These are phyloP conservation scores for Cadophora sp. DNA, from an alignment of 2,329 filamentous ascomycete species.

Conservation along the genomic window DNA sequence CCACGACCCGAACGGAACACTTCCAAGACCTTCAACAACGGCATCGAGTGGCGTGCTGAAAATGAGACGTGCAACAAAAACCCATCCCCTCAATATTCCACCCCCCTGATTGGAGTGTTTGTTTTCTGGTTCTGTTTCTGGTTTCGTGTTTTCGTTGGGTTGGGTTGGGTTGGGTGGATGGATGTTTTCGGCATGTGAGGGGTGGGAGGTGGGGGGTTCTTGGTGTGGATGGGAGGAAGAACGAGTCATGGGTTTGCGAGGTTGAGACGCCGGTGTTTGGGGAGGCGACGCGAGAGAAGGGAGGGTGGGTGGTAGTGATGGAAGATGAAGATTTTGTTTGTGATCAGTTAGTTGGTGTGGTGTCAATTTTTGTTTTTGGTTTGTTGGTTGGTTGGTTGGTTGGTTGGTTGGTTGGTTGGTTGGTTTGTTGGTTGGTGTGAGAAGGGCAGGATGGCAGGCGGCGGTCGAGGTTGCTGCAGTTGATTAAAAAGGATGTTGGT, in stretches of 20 bases:
- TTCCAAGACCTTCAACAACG: constrained; percentile 1
- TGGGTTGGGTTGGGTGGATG: no score
- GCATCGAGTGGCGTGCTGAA: constrained; percentile 17
- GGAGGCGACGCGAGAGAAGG: not conserved
- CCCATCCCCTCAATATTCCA: not conserved
- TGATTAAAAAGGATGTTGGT: no score
- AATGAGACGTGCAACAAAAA: constrained; percentile 27
- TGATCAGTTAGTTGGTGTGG: no score
- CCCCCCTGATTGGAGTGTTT: constrained; percentile 14
- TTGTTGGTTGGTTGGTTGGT: not conserved
- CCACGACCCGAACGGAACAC: not conserved
- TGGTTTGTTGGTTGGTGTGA: no score
- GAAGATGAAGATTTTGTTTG: not conserved
- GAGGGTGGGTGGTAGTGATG: not conserved
- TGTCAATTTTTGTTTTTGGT: not conserved
- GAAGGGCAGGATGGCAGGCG: no score
- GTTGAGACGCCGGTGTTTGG: constrained; percentile 8
- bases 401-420: not conserved
- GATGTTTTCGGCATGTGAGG: not conserved
- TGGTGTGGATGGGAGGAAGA: not conserved
- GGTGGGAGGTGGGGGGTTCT: not conserved
- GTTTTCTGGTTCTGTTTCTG: no score
- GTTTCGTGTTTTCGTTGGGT: no score
- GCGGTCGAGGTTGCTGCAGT: no score
- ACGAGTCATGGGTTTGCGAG: constrained; percentile 9